phyloP scores from a whole-genome alignment of 345 rosid genomes.

The Theobroma cacao region DNA sequence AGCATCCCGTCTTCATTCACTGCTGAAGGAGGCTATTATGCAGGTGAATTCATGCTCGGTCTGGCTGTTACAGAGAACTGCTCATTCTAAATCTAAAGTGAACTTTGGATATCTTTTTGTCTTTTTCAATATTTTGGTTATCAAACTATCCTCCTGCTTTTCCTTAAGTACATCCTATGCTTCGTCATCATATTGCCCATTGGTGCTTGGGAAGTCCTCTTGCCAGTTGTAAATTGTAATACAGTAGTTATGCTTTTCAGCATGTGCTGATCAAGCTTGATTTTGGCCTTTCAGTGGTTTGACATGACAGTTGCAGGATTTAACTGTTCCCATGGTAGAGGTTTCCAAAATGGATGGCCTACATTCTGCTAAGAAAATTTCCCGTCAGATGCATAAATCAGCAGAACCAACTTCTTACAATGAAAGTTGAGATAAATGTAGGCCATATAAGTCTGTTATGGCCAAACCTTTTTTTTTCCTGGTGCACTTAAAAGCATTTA shows the following conservation, averaged over 20 bases:
- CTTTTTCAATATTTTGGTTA: background rate
- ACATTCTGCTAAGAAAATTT: background rate
- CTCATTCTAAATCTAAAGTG: background rate
- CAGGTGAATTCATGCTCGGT: constrained; percentile 49
- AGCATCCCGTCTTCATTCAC: constrained; percentile 82
- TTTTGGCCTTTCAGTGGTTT: constrained; percentile 2
- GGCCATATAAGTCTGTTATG: background rate
- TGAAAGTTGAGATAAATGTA: background rate
- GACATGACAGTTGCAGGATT: background rate
- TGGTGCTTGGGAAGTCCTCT: background rate
- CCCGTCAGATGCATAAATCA: background rate
- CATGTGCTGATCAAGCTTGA: background rate
- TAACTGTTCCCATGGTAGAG: background rate
- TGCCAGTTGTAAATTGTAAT: background rate
- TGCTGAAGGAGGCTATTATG: constrained; percentile 77
- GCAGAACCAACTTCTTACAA: background rate
- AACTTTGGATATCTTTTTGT: background rate
- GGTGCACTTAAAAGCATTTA: background rate
- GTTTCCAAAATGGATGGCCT: background rate
- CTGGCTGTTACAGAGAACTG: constrained; percentile 17
- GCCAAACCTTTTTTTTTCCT: background rate
- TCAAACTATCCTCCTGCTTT: constrained; percentile 1
- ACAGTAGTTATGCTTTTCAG: background rate
- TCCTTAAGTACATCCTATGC: background rate
- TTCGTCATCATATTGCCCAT: background rate